These are phyloP conservation scores for Flammula alnicola DNA, from an alignment of 1,284 basidiomycete species.

Conservation along the genomic window DNA sequence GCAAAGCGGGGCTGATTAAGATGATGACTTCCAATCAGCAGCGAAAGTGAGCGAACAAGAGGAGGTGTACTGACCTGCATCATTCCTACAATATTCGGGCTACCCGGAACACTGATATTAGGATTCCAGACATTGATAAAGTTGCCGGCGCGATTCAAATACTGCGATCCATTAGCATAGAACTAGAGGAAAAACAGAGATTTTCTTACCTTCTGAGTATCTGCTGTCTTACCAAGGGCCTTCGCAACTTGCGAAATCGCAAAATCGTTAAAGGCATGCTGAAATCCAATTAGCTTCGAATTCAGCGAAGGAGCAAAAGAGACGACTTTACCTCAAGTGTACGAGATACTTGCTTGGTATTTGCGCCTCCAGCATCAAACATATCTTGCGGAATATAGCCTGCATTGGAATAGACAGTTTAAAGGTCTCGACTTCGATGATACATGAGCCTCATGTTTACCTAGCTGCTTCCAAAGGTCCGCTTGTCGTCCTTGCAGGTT, in stretches of 20 bases:
- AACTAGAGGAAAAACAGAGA: neutral
- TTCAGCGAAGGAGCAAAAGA: neutral
- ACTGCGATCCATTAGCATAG: constrained; percentile 39
- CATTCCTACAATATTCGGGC: constrained; percentile 50
- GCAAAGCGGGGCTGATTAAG: constrained; percentile 53
- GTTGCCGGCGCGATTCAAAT: constrained; percentile 57
- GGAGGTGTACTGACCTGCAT: constrained; percentile 49
- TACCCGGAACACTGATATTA: constrained; percentile 53
- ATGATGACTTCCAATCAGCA: neutral
- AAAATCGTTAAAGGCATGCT: constrained; percentile 70
- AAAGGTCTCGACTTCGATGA: neutral
- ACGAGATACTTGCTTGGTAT: constrained; percentile 64
- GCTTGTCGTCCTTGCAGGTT: constrained; percentile 66
- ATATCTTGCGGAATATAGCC: constrained; percentile 61
- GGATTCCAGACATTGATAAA: constrained; percentile 65
- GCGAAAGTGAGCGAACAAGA: constrained; percentile 4
- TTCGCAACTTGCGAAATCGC: constrained; percentile 65
- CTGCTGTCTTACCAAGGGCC: constrained; percentile 49
- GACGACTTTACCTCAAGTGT: constrained; percentile 54
- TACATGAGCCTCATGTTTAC: constrained; percentile 33
- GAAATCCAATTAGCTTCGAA: constrained; percentile 4
- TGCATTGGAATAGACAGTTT: constrained; percentile 19
- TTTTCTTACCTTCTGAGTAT: constrained; percentile 49
- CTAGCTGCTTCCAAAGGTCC: constrained; percentile 57
- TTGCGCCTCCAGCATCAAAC: constrained; percentile 56